Evolutionary conservation across 2,329 filamentous ascomycete genomes (phyloP).

Genomic region (Sphaerulina vaccinii): DNA sequence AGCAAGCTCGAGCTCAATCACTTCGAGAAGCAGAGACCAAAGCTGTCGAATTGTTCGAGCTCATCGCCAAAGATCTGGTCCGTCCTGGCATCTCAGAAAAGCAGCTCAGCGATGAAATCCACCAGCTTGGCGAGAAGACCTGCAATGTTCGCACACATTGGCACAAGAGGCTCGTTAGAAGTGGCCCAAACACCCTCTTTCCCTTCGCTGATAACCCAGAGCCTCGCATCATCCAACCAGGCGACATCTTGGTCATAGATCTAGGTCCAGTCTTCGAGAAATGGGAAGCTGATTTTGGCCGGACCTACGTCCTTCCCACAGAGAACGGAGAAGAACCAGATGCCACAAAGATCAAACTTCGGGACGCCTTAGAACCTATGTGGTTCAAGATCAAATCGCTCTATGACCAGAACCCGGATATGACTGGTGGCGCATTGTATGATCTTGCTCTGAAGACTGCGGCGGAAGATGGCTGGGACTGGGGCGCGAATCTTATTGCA

Average conservation of each 20-base stretch:
- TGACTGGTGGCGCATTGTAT: constrained; percentile 52
- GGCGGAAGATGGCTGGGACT: constrained; percentile 44
- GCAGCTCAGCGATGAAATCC: constrained; percentile 49
- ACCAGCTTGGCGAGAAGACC: constrained; percentile 45
- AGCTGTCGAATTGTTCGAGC: constrained; percentile 48
- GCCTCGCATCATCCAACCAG: constrained; percentile 48
- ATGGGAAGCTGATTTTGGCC: constrained; percentile 56
- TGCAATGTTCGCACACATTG: constrained; percentile 51
- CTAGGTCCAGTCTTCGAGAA: constrained; percentile 54
- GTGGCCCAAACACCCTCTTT: constrained; percentile 50
- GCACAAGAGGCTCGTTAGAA: constrained; percentile 54
- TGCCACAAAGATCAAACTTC: constrained; percentile 45
- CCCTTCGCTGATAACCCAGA: constrained; percentile 53
- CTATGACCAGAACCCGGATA: constrained; percentile 43
- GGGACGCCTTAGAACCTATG: constrained; percentile 49
- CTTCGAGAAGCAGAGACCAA: constrained; percentile 51
- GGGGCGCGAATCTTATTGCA: constrained; percentile 44
- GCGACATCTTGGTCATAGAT: constrained; percentile 55
- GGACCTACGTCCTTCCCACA: constrained; percentile 49
- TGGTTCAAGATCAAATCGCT: constrained; percentile 48
- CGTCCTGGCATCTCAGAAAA: constrained; percentile 52
- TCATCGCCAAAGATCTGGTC: constrained; percentile 49
- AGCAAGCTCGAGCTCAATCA: constrained; percentile 8
- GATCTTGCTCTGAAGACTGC: constrained; percentile 40
- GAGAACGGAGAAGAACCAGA: constrained; percentile 39